Base-by-base conservation (phyloP, 2,329 filamentous ascomycete genomes). In the Ilyonectria destructans region DNA sequence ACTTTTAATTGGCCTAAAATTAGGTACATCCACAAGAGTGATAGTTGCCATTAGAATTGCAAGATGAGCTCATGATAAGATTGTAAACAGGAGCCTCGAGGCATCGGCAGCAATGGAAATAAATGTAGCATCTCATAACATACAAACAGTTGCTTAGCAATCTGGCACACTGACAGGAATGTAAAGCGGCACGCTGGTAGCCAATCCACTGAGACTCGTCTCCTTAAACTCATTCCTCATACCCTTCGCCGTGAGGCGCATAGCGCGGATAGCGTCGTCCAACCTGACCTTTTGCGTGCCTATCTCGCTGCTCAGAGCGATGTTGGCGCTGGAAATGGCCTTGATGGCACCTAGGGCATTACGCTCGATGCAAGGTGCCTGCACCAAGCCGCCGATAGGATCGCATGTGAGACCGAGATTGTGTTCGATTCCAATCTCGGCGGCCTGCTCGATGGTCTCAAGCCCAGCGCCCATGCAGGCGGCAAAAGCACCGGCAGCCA, bases 151-250 rank as follows among this genome's bases (percentile, higher is more conserved):
- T 26, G 26, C 26, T 78, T 70, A 86, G 58, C 85, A 86, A 69
- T 86, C 85, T n/a, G 85, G 85, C 33, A 86, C 85, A 68, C 85
- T 86, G 57, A 86, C 85, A 6, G 85, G 85, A 48, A 86, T 86
- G 65, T 86, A 79, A 23, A 86, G 74, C 9, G 84, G 83, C 64
- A 86, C 85, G 65, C 84, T 86, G 2, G 84, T 86, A n/a, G 84
- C 84, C 66, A 86, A 69, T 3, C 84, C 84, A 55, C 85, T 86
- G 29, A 87, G 73, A 67, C 84, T 86, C 4, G 85, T 87, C 77
- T 87, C 85, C 78, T 87, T 87, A 75, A 87, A 87, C 76, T 87
- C 85, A 40, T 86, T 86, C 35, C 85, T 78, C 85, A 87, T 87
- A 1, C 85, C 85, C 75, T 85, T 81, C 4, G 85, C 85, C 0